Evolutionary conservation across 192 early-diverging fungal genomes (phyloP).

Genomic region (Linnemannia zychae): DNA sequence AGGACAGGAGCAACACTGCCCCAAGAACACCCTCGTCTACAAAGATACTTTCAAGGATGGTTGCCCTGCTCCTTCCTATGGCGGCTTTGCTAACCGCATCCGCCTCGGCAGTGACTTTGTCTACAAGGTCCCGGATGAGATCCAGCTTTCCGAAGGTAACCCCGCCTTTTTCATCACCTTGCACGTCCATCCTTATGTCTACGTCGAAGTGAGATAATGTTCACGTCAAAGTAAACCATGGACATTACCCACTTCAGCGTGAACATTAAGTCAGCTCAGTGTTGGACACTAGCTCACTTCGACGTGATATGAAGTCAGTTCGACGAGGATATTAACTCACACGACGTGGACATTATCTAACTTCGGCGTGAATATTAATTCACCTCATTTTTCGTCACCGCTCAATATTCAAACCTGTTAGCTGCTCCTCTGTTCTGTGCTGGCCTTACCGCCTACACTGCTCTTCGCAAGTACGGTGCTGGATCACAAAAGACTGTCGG

Average conservation of each 20-base stretch:
- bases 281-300: no score
- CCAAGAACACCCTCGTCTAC: conserved; percentile 61
- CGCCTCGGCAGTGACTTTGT: conserved; percentile 70
- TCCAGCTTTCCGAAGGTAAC: conserved; percentile 58
- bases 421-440: conserved; percentile 88
- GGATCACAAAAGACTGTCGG: conserved; percentile 64
- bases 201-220: no score
- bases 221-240: no score
- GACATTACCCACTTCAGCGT: no score
- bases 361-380: no score
- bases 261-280: no score
- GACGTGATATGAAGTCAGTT: no score
- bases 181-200: no score
- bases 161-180: background rate
- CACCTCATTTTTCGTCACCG: no score
- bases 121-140: conserved; percentile 70
- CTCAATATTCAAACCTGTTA: no score
- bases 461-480: conserved; percentile 64
- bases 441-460: conserved; percentile 76
- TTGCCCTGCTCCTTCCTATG: conserved; percentile 60
- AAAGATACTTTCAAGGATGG: conserved; percentile 69
- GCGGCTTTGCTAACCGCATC: conserved; percentile 64
- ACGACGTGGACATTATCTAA: no score
- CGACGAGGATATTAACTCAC: no score
- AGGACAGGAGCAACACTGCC: conserved; percentile 36